phyloP scores from a whole-genome alignment of 1,139 yeast genomes.

The Geotrichum reessii region DNA sequence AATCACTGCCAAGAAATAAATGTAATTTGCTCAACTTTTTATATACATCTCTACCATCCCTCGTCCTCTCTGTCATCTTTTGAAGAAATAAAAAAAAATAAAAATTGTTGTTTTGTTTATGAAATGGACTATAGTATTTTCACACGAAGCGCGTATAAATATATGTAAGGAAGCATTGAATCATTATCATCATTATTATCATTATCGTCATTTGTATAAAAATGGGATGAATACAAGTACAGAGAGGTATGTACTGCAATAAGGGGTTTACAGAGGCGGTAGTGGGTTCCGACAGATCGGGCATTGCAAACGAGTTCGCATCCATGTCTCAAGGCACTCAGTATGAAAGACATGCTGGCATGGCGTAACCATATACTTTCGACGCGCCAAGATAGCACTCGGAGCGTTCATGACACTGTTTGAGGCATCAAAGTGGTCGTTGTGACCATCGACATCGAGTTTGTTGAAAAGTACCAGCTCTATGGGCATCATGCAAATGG shows the following conservation, averaged over 20 bases:
- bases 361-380: conserved; percentile 80
- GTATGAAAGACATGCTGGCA: conserved; percentile 87
- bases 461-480: conserved; percentile 48
- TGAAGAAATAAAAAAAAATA: background rate
- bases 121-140: background rate
- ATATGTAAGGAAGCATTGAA: background rate
- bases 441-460: conserved; percentile 15
- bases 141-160: background rate
- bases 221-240: background rate
- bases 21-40: background rate
- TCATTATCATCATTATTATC: background rate
- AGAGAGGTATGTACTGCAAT: conserved; percentile 5
- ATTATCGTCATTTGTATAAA: too few relatives aligned
- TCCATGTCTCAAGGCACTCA: conserved; percentile 85
- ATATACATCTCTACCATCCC: background rate
- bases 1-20: conserved; percentile 97
- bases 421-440: conserved; percentile 27
- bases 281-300: conserved; percentile 85
- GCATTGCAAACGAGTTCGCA: conserved; percentile 86
- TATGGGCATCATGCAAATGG: conserved; percentile 80
- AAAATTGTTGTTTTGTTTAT: background rate
- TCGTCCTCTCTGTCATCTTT: background rate
- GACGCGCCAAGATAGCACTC: conserved; percentile 35
- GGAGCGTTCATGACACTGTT: conserved; percentile 34
- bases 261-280: conserved; percentile 71